Base-by-base conservation (phyloP, 352 stramenopile genomes). In the Phytophthora multivora region DNA sequence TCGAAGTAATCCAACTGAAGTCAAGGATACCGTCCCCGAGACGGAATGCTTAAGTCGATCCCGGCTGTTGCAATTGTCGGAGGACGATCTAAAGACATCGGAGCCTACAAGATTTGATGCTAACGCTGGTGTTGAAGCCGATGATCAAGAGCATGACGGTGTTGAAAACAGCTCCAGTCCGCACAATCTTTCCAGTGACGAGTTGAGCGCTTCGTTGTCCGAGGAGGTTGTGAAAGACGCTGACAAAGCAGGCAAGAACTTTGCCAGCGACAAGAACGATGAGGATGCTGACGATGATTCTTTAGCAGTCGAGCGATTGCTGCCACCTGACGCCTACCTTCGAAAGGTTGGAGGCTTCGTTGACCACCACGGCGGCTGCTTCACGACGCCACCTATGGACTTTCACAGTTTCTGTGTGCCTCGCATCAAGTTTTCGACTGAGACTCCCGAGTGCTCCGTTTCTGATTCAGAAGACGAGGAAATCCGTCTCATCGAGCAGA, bases 391-490 rank as follows among this genome's bases (percentile, higher is more conserved):
- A 25, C 57, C 79, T 39, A 43, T 72, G 11, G 79, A 88, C 63
- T 66, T 90, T 25, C 77, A 89, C 50, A 89, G 77, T 58, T 87
- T 93, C 19, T 91, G 77, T 31, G 83, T 93, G n/a, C 84, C 84
- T 41, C 83, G 79, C 28, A 93, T 93, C 56, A 89, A 89, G 41
- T 89, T 86, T 68, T 60, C 71, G 5, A 53, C 23, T 8, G 77
- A 86, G 26, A 42, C 57, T 15, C 36, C 62, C 0, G 63, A 62
- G 38, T 74, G 57, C 35, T 54, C 43, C 18, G 31, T 72, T 42
- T 88, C 75, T 4, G 84, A 93, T 59, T 91, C 84, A 18, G 84
- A 93, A 39, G 84, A 93, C 23, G 84, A 91, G 39, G 84, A 93
- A 52, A 75, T 91, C 25, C 71, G 78, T 7, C 75, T 79, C 55